Conservation (phyloP, 225 moss, liverwort and hornwort genomes). For the Takakia lepidozioides region DNA sequence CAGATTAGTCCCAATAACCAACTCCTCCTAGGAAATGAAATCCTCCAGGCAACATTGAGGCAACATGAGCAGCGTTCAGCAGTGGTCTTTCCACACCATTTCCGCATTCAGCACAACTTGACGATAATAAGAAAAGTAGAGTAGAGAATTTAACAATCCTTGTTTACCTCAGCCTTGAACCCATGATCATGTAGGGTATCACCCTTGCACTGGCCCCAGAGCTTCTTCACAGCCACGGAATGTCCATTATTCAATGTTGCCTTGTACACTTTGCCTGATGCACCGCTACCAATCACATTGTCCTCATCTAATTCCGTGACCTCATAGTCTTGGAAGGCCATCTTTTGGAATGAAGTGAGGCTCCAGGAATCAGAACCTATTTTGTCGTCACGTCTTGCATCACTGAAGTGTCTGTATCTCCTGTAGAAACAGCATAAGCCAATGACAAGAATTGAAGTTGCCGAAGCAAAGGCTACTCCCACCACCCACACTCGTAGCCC, state of each 20-base stretch:
- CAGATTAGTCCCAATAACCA: too few species aligned
- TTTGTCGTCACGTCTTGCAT: constrained; percentile 19
- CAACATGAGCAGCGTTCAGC: too few species aligned
- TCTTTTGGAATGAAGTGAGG: constrained; percentile 46
- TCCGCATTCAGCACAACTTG: too few species aligned
- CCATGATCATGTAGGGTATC: constrained; percentile 34
- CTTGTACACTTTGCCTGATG: constrained; percentile 55
- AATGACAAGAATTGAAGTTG: constrained; percentile 48
- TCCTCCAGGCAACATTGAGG: too few species aligned
- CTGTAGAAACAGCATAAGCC: constrained; percentile 70
- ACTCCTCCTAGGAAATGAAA: too few species aligned
- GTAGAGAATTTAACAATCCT: not conserved
- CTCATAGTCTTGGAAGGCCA: constrained; percentile 45
- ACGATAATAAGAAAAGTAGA: not conserved
- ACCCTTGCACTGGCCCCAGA: constrained; percentile 21
- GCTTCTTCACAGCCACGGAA: constrained; percentile 56
- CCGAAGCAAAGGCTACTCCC: constrained; percentile 57
- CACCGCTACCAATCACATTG: constrained; percentile 50
- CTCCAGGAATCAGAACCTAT: constrained; percentile 27
- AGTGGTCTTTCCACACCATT: too few species aligned
- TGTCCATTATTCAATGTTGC: constrained; percentile 37
- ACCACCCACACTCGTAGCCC: constrained; percentile 45
- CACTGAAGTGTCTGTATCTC: constrained; percentile 35
- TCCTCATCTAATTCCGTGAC: constrained; percentile 44
- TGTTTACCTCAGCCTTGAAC: constrained; percentile 53